These are phyloP conservation scores for Sindora glabra DNA, from an alignment of 306 rosid genomes.

Conservation along the genomic window DNA sequence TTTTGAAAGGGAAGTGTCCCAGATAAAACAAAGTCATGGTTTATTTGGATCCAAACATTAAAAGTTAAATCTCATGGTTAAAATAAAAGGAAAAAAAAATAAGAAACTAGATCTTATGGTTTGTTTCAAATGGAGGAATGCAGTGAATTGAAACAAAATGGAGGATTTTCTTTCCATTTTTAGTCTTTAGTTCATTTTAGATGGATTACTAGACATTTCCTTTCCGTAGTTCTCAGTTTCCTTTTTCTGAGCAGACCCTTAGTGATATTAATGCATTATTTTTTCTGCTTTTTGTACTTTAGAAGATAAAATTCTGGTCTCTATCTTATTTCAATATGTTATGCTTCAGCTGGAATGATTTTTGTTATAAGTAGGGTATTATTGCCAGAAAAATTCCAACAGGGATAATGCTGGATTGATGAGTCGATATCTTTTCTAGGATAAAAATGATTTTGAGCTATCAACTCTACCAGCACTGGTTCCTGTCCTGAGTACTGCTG, in stretches of 20 bases:
- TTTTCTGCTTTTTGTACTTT: not conserved
- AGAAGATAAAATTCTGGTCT: not conserved
- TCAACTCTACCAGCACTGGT: slow-evolving; percentile 92
- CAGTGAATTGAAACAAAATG: too few relatives aligned
- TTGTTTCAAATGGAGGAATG: too few relatives aligned
- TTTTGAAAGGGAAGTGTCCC: too few relatives aligned
- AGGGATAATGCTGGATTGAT: not conserved
- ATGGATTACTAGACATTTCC: too few relatives aligned
- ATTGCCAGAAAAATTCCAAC: not conserved
- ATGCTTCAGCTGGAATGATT: not conserved
- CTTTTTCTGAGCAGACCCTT: not conserved
- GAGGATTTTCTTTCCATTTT: too few relatives aligned
- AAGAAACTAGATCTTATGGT: too few relatives aligned
- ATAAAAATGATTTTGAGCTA: slow-evolving; percentile 85
- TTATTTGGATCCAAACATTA: too few relatives aligned
- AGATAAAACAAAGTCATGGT: too few relatives aligned
- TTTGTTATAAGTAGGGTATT: not conserved
- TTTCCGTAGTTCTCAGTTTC: too few relatives aligned
- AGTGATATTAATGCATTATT: not conserved
- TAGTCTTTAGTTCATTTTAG: too few relatives aligned
- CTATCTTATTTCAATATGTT: not conserved
- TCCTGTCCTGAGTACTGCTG: slow-evolving; percentile 81
- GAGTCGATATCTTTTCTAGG: slow-evolving; percentile 40
- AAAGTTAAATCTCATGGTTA: too few relatives aligned
- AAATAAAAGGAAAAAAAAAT: too few relatives aligned